phyloP scores from a whole-genome alignment of 371 early-diverging fungal genomes.

The Rhizopus microsporus region DNA sequence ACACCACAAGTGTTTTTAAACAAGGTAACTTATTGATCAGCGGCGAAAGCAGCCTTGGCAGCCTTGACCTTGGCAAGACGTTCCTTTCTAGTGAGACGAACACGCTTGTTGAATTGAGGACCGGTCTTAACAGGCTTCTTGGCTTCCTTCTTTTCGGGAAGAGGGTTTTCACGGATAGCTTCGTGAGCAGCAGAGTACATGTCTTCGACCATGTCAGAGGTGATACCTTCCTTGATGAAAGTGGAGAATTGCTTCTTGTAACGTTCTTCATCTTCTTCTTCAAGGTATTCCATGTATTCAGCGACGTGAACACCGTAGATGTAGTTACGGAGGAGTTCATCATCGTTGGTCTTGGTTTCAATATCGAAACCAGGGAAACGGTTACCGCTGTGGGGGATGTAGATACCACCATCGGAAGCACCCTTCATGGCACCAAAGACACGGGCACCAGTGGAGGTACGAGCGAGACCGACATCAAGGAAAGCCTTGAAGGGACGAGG shows the following conservation, averaged over 20 bases:
- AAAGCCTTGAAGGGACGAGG: conserved; percentile 98
- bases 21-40: conserved; percentile 8
- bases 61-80: conserved; percentile 86
- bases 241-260: conserved; percentile 97
- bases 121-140: conserved; percentile 69
- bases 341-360: conserved; percentile 88
- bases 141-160: conserved; percentile 60
- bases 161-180: conserved; percentile 93
- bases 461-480: conserved; percentile 99
- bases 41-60: conserved; percentile 85
- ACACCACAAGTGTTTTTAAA: neutral
- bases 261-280: conserved; percentile 98
- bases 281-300: conserved; percentile 97
- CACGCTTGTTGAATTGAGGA: conserved; percentile 63
- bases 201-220: conserved; percentile 93
- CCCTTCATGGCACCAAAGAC: conserved; percentile 99
- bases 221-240: conserved; percentile 92
- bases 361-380: conserved; percentile 98
- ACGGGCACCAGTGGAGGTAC: conserved; percentile 98
- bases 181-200: conserved; percentile 95
- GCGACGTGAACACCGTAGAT: conserved; percentile 99
- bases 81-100: conserved; percentile 87
- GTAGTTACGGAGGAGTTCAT: conserved; percentile 95
- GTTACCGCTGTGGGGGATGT: conserved; percentile 97
- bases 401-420: conserved; percentile 99